Conservation (phyloP, 2,329 filamentous ascomycete species). For the Eurotiales sp. region DNA sequence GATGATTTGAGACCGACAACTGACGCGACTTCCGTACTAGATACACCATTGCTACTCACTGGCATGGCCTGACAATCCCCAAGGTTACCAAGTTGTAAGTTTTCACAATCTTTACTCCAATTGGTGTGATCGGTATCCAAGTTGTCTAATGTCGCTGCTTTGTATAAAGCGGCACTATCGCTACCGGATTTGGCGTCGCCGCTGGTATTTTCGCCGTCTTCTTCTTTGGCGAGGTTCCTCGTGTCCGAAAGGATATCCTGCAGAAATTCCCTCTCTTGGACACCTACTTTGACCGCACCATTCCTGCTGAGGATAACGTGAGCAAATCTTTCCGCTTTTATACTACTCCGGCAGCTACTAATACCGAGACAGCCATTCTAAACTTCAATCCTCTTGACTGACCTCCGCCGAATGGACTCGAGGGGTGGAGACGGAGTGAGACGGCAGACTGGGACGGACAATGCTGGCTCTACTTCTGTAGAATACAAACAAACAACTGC, state of each 20-base stretch:
- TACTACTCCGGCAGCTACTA: conserved; percentile 15
- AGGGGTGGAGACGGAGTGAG: not conserved
- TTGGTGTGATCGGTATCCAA: too few species aligned
- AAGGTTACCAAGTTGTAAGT: conserved; percentile 24
- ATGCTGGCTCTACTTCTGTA: conserved; percentile 23
- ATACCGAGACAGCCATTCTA: conserved; percentile 33
- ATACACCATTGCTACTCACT: conserved; percentile 47
- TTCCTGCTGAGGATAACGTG: conserved; percentile 62
- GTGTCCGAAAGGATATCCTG: conserved; percentile 60
- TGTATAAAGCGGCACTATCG: conserved; percentile 41
- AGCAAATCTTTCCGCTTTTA: conserved; percentile 19
- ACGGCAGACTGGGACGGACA: conserved; percentile 1
- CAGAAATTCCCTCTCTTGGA: conserved; percentile 58
- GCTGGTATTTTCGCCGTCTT: conserved; percentile 59
- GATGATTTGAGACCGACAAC: not conserved
- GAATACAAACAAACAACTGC: conserved; percentile 31
- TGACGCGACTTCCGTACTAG: conserved; percentile 27
- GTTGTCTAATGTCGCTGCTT: too few species aligned
- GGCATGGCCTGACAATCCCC: conserved; percentile 48
- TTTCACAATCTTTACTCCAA: conserved; percentile 1
- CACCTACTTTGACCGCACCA: conserved; percentile 53
- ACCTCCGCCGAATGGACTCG: not conserved
- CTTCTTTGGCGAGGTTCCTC: conserved; percentile 63
- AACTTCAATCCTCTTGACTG: conserved; percentile 19
- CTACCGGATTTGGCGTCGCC: conserved; percentile 54